Conservation (phyloP, 2,329 filamentous ascomycete species). For the Botrytis deweyae region DNA sequence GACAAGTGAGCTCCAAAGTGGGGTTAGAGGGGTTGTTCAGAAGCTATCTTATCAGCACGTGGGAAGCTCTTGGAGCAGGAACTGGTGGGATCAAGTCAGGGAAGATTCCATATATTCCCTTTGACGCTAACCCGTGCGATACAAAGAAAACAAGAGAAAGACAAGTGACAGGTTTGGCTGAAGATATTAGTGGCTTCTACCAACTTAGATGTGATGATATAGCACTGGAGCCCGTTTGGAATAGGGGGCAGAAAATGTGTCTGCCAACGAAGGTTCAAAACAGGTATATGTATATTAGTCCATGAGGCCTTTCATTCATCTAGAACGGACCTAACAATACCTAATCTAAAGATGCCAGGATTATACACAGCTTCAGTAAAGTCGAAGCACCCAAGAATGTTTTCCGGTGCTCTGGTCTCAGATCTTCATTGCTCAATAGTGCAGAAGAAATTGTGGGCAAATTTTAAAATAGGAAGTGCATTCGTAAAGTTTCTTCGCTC, state of each 20-base stretch:
- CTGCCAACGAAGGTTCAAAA: too few species aligned
- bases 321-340: background rate
- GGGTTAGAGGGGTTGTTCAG: background rate
- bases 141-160: background rate
- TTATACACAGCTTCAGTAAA: background rate
- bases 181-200: background rate
- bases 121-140: background rate
- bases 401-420: background rate
- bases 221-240: background rate
- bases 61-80: background rate
- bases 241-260: background rate
- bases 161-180: background rate
- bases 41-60: conserved; percentile 24
- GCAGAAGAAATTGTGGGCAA: background rate
- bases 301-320: background rate
- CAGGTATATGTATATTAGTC: background rate
- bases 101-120: background rate
- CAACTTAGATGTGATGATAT: background rate
- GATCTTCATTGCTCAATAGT: background rate
- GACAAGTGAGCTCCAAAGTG: conserved; percentile 1
- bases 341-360: background rate
- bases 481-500: background rate
- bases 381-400: background rate
- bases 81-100: background rate
- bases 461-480: background rate